Percentiles rank a stretch among this genome's conserved stretches.
Evolutionary conservation across 2,329 filamentous ascomycete species (phyloP).

Genomic region (Colletotrichum lindemuthianum): DNA sequence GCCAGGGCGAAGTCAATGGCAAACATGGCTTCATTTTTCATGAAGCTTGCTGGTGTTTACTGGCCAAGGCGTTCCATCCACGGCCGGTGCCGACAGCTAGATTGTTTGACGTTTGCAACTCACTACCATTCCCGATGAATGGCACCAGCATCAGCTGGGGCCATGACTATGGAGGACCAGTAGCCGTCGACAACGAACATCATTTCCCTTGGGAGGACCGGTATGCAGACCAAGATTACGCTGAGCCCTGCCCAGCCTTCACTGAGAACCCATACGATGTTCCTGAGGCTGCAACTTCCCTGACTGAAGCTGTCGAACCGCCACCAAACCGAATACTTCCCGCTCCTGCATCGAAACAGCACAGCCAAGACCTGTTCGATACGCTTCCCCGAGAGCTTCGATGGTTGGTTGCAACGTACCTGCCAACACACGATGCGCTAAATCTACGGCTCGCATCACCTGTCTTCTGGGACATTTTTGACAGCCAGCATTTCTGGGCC

Average conservation of each 20-base stretch:
- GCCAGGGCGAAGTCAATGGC: neutral
- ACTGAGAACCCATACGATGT: neutral
- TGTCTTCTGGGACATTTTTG: constrained; percentile 12
- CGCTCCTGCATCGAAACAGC: neutral
- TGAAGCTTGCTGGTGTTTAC: neutral
- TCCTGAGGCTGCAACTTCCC: neutral
- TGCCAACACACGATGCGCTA: neutral
- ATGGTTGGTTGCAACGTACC: neutral
- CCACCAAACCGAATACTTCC: neutral
- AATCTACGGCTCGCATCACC: neutral
- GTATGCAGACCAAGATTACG: neutral
- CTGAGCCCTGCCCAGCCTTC: neutral
- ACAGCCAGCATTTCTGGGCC: constrained; percentile 33
- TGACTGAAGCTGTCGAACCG: neutral
- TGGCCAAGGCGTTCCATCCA: neutral
- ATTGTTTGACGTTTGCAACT: neutral
- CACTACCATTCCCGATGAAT: neutral
- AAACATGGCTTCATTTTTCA: neutral
- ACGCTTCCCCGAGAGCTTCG: neutral
- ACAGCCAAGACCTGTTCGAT: neutral
- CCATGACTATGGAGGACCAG: neutral
- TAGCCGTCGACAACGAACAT: neutral
- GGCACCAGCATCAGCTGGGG: neutral
- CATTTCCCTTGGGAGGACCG: constrained; percentile 1
- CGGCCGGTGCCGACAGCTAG: neutral